Evolutionary conservation across 192 early-diverging fungal genomes (phyloP), one percentile per base, ranked within the genome.

Genomic region (Backusella australiensis): DNA sequence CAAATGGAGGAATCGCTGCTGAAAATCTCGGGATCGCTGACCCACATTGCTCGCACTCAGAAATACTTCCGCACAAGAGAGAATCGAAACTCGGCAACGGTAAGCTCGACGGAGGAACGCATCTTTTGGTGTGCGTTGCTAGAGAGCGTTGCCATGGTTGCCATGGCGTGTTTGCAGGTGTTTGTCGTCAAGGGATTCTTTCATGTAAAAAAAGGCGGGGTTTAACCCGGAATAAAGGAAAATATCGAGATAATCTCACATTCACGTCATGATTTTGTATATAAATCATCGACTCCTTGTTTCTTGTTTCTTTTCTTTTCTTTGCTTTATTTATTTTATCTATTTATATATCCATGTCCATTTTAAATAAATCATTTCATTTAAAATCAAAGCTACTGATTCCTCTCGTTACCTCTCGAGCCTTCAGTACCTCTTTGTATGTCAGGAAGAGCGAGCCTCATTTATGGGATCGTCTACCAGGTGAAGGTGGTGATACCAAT

Each of bases 171-270:
- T 8, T 76, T 95, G 34, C 98, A 99, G 86, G 96, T 99, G 23
- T 93, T 94, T 83, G 92, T 96, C 34, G 93, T 99, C 74, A 91
- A 91, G 81, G 91, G 89, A 34, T 96, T 99, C 90, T 99, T 99
- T 84, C 90, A 87, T 32, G 85, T 86, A 74, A 91, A 89, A 74
- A 80, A 82, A 3, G 85, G 85, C 14, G 81, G 82, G 39, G 87
- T 88, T 35, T 88, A 83, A 84, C 17, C 46, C 21, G 35, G 38
- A 34, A 23, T 38, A 73, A 14, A 73, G 34, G 49, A 38, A 53
- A 44, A 41, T 41, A 41, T 46, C 0, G 12, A 15, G 11, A 68
- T 32, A 32, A 32, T 32, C 1, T 19, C 15, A n/a, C 17, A 32
- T 32, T 32, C 32, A 68, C 34, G 15, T 68, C 67, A 35, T 35